Evolutionary conservation across 2,329 filamentous ascomycete species (phyloP), one percentile per base, ranked within the genome.

Genomic region (Neofusicoccum sp.): DNA sequence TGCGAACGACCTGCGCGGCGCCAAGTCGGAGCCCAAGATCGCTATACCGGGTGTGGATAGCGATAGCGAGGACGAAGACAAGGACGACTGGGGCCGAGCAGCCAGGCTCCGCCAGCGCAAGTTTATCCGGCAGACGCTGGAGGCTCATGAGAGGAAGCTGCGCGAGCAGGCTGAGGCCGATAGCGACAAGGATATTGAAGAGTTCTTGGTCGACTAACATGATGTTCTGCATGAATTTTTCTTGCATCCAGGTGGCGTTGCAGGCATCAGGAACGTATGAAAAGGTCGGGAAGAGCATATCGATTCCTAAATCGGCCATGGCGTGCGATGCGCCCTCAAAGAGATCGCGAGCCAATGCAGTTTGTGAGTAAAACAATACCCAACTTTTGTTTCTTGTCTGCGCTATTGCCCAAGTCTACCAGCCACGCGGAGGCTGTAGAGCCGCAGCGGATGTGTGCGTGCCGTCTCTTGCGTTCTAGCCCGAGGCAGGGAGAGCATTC

Each of bases 121-220:
- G 67, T 83, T 89, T 74, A 79, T 90, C 65, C 87, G 87, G 80
- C 84, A 87, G 71, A 73, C 89, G 70, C 75, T 91, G 65, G 87
- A 87, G 69, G 84, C 82, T 52, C 81, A 87, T 67, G 88, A 90
- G 77, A 63, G 69, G 68, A 67, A 69, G 66, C 80, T 85, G 77
- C 76, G 78, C 70, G 76, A 85, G 68, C 79, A 83, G 67, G 82
- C 86, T 69, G 87, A 88, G 68, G 85, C 88, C 64, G 83, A 90
- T 67, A 86, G 89, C 65, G 89, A 92, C 74, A 89, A 90, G 77
- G 89, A 93, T 74, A 89, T 93, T 68, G 84, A 87, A 72, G 88
- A 93, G 76, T 86, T 89, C 70, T 75, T 93, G 74, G 82, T 85
- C 69, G 59, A 61, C 31, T 61, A n/a, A 61, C 6, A 11, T 14